Percentiles rank a stretch among this genome's conserved stretches.
Conservation (phyloP, 2,329 filamentous ascomycete species). For the Epichloe sylvatica region DNA sequence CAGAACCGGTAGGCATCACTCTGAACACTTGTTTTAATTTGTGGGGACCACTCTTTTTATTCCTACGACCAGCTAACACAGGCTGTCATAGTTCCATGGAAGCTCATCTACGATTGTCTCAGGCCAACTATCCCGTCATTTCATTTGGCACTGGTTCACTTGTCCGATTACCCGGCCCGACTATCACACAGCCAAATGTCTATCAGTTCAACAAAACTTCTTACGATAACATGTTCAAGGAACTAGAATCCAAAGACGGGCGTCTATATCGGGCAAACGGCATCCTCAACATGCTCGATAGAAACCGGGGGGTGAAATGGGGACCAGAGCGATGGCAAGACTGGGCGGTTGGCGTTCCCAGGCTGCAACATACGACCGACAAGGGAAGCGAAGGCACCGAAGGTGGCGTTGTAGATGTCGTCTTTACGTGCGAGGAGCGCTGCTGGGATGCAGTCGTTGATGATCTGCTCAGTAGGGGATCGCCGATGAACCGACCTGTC, state of each 20-base stretch:
- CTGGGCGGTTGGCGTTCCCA: slow-evolving; percentile 77
- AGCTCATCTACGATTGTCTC: slow-evolving; percentile 84
- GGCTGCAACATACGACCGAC: slow-evolving; percentile 61
- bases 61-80: background rate
- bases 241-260: slow-evolving; percentile 73
- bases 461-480: slow-evolving; percentile 74
- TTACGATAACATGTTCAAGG: slow-evolving; percentile 87
- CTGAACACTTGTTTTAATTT: background rate
- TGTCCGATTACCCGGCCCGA: slow-evolving; percentile 82
- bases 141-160: slow-evolving; percentile 94
- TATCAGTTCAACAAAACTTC: slow-evolving; percentile 97
- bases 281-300: slow-evolving; percentile 85
- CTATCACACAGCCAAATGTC: slow-evolving; percentile 86
- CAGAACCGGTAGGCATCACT: slow-evolving; percentile 62
- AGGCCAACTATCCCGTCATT: slow-evolving; percentile 83
- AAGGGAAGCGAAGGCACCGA: slow-evolving; percentile 71
- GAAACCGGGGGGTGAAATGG: slow-evolving; percentile 86
- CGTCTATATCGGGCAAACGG: slow-evolving; percentile 85
- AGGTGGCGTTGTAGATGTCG: slow-evolving; percentile 78
- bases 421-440: slow-evolving; percentile 93
- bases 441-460: slow-evolving; percentile 98
- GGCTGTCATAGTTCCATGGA: slow-evolving; percentile 51
- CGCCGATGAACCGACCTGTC: slow-evolving; percentile 78
- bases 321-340: slow-evolving; percentile 96
- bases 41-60: background rate